Conservation (phyloP, 2,329 filamentous ascomycete genomes). For the Neonectria faginata region DNA sequence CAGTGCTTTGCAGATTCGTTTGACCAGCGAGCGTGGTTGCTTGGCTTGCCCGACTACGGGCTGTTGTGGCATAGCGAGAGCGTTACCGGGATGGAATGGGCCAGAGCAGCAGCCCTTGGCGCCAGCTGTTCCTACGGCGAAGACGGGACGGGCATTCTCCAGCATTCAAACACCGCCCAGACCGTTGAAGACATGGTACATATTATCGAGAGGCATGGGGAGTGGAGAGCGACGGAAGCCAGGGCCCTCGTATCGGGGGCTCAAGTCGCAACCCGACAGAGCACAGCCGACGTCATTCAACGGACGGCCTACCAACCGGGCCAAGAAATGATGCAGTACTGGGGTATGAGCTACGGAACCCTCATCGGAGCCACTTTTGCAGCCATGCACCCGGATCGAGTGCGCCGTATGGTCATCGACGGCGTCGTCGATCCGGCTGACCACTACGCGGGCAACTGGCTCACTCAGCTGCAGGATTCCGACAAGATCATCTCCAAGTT, state of each 20-base stretch:
- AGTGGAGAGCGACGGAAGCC: slow-evolving; percentile 47
- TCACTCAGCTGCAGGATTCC: slow-evolving; percentile 40
- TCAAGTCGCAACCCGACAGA: neutral
- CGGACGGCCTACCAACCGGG: slow-evolving; percentile 30
- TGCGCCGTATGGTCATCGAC: slow-evolving; percentile 40
- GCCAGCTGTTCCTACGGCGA: slow-evolving; percentile 37
- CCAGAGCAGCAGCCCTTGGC: slow-evolving; percentile 36
- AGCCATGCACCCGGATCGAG: slow-evolving; percentile 45
- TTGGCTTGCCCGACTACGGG: slow-evolving; percentile 29
- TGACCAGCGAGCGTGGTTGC: slow-evolving; percentile 29
- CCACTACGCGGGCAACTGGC: slow-evolving; percentile 39
- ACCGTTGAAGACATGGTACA: slow-evolving; percentile 63
- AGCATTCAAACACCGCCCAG: slow-evolving; percentile 58
- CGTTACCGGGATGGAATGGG: slow-evolving; percentile 40
- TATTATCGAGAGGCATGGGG: slow-evolving; percentile 57
- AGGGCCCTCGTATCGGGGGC: neutral
- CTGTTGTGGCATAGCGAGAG: slow-evolving; percentile 27
- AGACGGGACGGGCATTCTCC: slow-evolving; percentile 37
- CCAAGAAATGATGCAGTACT: slow-evolving; percentile 43
- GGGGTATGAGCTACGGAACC: slow-evolving; percentile 52
- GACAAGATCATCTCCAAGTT: slow-evolving; percentile 41
- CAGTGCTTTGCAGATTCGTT: slow-evolving; percentile 20
- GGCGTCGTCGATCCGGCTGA: slow-evolving; percentile 42
- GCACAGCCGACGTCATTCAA: neutral
- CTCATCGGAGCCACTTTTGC: slow-evolving; percentile 50